Evolutionary conservation across 2,329 filamentous ascomycete species (phyloP), one percentile per base, ranked within the genome.

Genomic region (Alternaria incomplexa): DNA sequence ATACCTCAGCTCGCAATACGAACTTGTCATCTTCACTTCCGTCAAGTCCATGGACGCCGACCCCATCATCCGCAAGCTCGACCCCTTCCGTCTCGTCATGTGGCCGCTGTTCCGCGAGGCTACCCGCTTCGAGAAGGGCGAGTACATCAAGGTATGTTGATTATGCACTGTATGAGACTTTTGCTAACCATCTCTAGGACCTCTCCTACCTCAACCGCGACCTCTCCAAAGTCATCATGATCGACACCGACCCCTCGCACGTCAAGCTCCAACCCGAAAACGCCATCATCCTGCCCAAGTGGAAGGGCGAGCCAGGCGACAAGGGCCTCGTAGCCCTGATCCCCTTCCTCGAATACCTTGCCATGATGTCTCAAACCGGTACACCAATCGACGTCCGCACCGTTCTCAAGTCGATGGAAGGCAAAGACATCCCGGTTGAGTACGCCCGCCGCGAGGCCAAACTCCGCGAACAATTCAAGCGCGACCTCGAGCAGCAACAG

Each of bases 121-220:
- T n/a, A 98, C 96, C 63, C 92, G 94, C 75, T 99, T 97, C 80
- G 91, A 97, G 82, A 91, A 97, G 68, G 96, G 96, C 68, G 92
- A 97, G 82, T 94, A 98, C 75, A 88, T 99, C 82, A 99, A 99
- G 90, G 93, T 93, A 83, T 68, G 83, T 67, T 2, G 11, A 5
- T 9, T 3, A 2, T 46, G 10, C 10, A 8, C 11, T 10, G 8
- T 32, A 3, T 7, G 8, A 3, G 40, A 15, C 6, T 22, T 11
- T 17, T 47, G 51, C 73, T 77, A 61, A 77, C 5, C 47, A 30
- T 10, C 3, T 6, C 5, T 56, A 96, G 93, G 96, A 99, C 78
- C 89, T 99, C n/a, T 93, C 93, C 3, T 98, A 97, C 82, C 89
- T 99, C 52, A 99, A 99, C 84, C 92, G 96, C 62, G 93, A 97